Evolutionary conservation across 2,329 filamentous ascomycete genomes (phyloP), one percentile per base, ranked within the genome.

Genomic region (Aspergillus calidoustus): DNA sequence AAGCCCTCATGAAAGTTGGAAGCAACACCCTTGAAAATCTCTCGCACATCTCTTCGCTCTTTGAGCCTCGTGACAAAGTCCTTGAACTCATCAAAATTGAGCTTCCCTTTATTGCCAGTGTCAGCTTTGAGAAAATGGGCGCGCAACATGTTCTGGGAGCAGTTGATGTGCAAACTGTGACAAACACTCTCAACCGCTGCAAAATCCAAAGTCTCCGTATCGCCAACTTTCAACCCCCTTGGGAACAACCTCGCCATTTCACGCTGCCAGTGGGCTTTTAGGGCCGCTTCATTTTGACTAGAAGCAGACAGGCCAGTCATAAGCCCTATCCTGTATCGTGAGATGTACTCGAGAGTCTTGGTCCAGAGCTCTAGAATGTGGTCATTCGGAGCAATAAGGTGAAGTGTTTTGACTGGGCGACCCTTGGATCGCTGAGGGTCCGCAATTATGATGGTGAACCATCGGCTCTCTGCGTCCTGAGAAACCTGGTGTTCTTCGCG

Each of bases 371-470:
- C 83, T 69, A 94, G 90, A 7, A 88, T 86, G 67, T 88, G 86
- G 51, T 88, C 82, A 64, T 90, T 89, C 11, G 89, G 89, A 28
- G 93, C 92, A 60, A 97, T 88, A 55, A 99, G 84, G 76, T 98
- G 93, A 81, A 98, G 87, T 8, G 89, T 89, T 76, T 97, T 97
- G 70, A 86, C 82, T 6, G 81, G 77, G 25, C 83, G 80, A 49
- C 88, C 89, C 73, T 92, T 94, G 8, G 89, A 89, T 64, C 89
- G 90, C 68, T 92, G 91, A 0, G 90, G 88, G 43, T 92, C 86
- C 0, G 88, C 87, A 76, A 97, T 97, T 57, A 97, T 86, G 67
- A 99, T 92, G 30, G 93, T 96, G 72, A 98, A 94, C 86, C 93
- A 96, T 15, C 87, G 87, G 7, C 84, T 79, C 69, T 93, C 90